phyloP scores from a whole-genome alignment of 1,284 basidiomycete species.

The Thelephora terrestris region DNA sequence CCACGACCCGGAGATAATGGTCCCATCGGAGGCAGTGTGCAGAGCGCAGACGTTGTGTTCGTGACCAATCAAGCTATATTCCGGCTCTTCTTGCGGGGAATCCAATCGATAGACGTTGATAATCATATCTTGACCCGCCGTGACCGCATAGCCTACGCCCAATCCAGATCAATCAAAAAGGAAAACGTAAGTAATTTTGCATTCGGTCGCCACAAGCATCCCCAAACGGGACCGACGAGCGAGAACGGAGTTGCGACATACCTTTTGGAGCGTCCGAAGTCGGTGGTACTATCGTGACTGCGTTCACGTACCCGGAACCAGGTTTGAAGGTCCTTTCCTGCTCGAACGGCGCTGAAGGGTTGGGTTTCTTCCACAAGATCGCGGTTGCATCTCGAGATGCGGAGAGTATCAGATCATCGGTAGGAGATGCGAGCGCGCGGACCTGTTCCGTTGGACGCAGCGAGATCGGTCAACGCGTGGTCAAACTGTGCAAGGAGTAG shows the following conservation, averaged over 20 bases:
- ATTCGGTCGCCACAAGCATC: slow-evolving; percentile 2
- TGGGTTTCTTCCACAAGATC: slow-evolving; percentile 69
- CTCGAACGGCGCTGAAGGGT: slow-evolving; percentile 37
- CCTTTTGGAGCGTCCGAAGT: slow-evolving; percentile 59
- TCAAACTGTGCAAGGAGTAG: slow-evolving; percentile 1
- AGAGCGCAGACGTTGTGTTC: slow-evolving; percentile 87
- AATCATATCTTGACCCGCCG: slow-evolving; percentile 78
- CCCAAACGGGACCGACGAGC: background rate
- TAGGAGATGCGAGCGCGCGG: slow-evolving; percentile 62
- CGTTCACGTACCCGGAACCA: slow-evolving; percentile 72
- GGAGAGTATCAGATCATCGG: slow-evolving; percentile 68
- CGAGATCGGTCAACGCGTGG: slow-evolving; percentile 14
- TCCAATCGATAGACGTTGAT: slow-evolving; percentile 72
- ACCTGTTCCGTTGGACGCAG: slow-evolving; percentile 37
- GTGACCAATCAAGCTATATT: slow-evolving; percentile 81
- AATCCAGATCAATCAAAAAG: slow-evolving; percentile 3
- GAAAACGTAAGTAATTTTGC: background rate
- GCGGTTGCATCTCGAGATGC: slow-evolving; percentile 87
- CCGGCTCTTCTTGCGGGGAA: slow-evolving; percentile 51
- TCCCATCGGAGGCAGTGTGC: slow-evolving; percentile 56
- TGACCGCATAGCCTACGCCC: slow-evolving; percentile 63
- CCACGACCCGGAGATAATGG: slow-evolving; percentile 94
- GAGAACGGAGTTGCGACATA: slow-evolving; percentile 20
- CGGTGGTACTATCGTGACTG: slow-evolving; percentile 69
- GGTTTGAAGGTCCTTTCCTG: slow-evolving; percentile 50